These are phyloP conservation scores for Metarhizium robertsii DNA, from an alignment of 2,329 filamentous ascomycete species.

Conservation along the genomic window DNA sequence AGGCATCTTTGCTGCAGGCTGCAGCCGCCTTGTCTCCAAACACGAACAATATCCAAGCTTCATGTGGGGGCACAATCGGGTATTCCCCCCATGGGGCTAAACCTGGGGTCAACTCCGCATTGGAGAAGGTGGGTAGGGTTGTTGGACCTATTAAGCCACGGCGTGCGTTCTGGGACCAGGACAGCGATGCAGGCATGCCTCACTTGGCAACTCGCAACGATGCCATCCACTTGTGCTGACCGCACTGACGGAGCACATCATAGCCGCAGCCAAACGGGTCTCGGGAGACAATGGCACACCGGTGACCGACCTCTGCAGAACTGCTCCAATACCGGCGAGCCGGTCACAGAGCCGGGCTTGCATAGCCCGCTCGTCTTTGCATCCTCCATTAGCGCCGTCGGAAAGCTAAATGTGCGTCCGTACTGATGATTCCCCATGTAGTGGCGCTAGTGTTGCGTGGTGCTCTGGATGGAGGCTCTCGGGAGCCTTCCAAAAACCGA, in stretches of 20 bases:
- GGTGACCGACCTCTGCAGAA: not conserved
- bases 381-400: not conserved
- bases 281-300: not conserved
- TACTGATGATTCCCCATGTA: not conserved
- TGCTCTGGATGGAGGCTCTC: not conserved
- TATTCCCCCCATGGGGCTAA: conserved; percentile 8
- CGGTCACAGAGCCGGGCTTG: not conserved
- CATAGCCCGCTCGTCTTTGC: not conserved
- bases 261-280: not conserved
- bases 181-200: not conserved
- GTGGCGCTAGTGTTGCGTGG: not conserved
- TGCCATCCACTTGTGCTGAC: not conserved
- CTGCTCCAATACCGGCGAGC: not conserved
- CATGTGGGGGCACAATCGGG: conserved; percentile 3
- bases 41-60: not conserved
- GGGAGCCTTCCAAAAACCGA: no score
- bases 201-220: not conserved
- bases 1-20: not conserved
- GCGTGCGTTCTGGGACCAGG: not conserved
- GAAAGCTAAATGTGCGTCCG: not conserved
- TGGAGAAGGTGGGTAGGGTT: conserved; percentile 19
- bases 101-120: conserved; percentile 27
- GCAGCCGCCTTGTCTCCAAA: not conserved
- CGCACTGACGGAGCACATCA: not conserved
- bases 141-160: not conserved